phyloP scores from a whole-genome alignment of 495 filamentous ascomycete genomes.

The Penicillium turbatum region DNA sequence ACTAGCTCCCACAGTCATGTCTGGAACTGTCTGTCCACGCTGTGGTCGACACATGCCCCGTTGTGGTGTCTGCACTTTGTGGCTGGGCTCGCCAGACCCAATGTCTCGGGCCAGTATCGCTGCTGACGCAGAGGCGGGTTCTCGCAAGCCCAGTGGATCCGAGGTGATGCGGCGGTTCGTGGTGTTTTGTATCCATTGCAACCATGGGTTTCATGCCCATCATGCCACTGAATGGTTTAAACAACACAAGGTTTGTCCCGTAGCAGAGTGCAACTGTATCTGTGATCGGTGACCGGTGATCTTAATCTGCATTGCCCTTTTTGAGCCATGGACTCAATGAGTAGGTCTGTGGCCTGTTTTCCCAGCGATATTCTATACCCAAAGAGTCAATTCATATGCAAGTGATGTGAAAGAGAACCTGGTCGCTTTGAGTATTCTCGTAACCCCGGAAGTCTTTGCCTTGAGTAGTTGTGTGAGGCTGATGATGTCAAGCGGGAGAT shows the following conservation, averaged over 20 bases:
- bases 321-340: neutral
- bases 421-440: neutral
- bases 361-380: constrained; percentile 16
- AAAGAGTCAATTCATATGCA: neutral
- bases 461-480: neutral
- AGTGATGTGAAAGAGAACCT: neutral
- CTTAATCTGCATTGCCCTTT: neutral
- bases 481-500: neutral
- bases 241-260: constrained; percentile 75
- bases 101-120: constrained; percentile 51
- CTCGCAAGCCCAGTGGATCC: constrained; percentile 26
- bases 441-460: no score
- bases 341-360: neutral
- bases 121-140: constrained; percentile 42
- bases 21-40: constrained; percentile 66
- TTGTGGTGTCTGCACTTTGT: constrained; percentile 81
- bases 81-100: constrained; percentile 76
- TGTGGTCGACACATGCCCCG: constrained; percentile 86
- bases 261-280: constrained; percentile 81
- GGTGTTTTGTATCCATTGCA: constrained; percentile 82
- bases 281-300: constrained; percentile 52
- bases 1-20: constrained; percentile 35
- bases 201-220: constrained; percentile 84
- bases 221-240: constrained; percentile 88
- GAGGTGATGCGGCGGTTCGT: constrained; percentile 52